These are phyloP conservation scores for Tricholoma bakamatsutake DNA, from an alignment of 768 basidiomycete species.

Conservation along the genomic window DNA sequence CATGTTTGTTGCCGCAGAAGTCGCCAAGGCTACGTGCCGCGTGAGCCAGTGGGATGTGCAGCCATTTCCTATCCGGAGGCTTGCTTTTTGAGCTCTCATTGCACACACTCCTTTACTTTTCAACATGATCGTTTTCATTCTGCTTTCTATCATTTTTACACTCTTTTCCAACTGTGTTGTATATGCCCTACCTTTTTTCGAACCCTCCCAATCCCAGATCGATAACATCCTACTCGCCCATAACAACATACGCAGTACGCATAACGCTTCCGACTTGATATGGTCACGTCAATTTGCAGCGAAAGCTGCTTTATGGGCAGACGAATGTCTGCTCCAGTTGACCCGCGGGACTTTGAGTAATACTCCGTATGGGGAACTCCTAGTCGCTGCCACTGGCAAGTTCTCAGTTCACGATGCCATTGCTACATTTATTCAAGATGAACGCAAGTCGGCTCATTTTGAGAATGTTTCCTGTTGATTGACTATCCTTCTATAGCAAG, in stretches of 20 bases:
- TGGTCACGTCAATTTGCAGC: slow-evolving; percentile 46
- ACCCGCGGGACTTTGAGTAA: slow-evolving; percentile 38
- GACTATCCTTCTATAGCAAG: slow-evolving; percentile 20
- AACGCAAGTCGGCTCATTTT: slow-evolving; percentile 28
- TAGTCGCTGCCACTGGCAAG: slow-evolving; percentile 46
- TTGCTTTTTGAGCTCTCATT: background rate
- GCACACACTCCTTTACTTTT: background rate
- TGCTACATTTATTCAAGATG: slow-evolving; percentile 41
- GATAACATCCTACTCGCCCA: slow-evolving; percentile 38
- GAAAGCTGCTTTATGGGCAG: slow-evolving; percentile 46
- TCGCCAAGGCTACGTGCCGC: background rate
- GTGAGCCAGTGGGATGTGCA: background rate
- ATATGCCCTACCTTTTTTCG: slow-evolving; percentile 1
- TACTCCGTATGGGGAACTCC: slow-evolving; percentile 47
- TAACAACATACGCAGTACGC: slow-evolving; percentile 39
- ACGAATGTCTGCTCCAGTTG: slow-evolving; percentile 41
- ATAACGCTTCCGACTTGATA: slow-evolving; percentile 36
- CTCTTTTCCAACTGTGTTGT: background rate
- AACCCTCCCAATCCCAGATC: slow-evolving; percentile 17
- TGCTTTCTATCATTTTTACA: background rate
- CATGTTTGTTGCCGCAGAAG: background rate
- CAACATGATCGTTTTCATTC: background rate
- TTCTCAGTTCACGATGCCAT: slow-evolving; percentile 40
- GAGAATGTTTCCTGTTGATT: background rate
- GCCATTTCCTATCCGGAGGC: background rate